A percentile compares a stretch with the other conserved stretches of the same genome.
Conservation (phyloP, 495 filamentous ascomycete genomes). For the Viridothelium virens region DNA sequence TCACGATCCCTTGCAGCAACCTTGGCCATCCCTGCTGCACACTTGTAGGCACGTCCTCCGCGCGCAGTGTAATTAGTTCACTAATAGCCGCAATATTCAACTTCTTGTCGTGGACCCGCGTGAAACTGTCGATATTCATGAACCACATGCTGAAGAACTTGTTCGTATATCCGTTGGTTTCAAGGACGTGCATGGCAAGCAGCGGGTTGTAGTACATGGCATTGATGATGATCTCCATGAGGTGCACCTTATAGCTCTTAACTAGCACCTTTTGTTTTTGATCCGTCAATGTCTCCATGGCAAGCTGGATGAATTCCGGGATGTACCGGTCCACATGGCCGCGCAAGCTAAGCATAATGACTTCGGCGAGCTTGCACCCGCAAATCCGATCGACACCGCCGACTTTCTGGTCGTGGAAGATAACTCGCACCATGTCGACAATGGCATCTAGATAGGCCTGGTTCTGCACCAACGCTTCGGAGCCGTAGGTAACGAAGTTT, state of each 20-base stretch:
- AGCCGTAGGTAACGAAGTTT: constrained; percentile 91
- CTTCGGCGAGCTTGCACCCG: constrained; percentile 97
- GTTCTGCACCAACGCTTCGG: constrained; percentile 67
- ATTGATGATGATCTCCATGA: constrained; percentile 99
- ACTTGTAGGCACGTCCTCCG: constrained; percentile 71
- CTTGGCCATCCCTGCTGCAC: constrained; percentile 97
- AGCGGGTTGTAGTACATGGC: constrained; percentile 92
- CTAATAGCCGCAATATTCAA: constrained; percentile 90
- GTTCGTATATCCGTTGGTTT: constrained; percentile 93
- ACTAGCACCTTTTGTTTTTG: constrained; percentile 55
- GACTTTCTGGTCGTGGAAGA: constrained; percentile 78
- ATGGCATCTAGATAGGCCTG: constrained; percentile 80
- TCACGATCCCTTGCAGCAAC: constrained; percentile 79
- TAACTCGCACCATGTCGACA: constrained; percentile 70
- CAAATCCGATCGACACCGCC: constrained; percentile 94
- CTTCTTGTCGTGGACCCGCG: constrained; percentile 95
- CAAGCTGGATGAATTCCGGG: constrained; percentile 76
- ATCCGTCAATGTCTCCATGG: constrained; percentile 70
- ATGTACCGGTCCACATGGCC: constrained; percentile 84
- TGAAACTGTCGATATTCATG: constrained; percentile 87
- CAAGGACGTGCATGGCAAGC: constrained; percentile 73
- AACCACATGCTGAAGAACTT: constrained; percentile 99
- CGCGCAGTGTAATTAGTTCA: constrained; percentile 65
- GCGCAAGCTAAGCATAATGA: constrained; percentile 90
- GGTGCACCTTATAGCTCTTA: constrained; percentile 86